These are phyloP conservation scores for Coniochaeta ligniaria DNA, from an alignment of 2,329 filamentous ascomycete genomes.

Conservation along the genomic window DNA sequence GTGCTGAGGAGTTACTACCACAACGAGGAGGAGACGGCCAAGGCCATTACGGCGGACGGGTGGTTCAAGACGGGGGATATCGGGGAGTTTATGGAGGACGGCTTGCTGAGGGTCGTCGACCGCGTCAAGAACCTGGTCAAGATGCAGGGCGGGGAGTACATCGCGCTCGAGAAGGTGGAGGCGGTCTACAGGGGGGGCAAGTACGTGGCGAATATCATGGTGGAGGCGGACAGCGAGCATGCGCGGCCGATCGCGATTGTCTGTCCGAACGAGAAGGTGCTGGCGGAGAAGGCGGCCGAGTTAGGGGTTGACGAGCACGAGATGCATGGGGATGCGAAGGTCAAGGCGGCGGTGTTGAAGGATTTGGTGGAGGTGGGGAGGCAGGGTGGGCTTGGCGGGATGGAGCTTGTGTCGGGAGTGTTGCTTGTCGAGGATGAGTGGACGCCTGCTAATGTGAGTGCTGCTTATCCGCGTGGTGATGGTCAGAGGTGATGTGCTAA, in stretches of 20 bases:
- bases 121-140: conserved; percentile 98
- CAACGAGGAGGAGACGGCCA: conserved; percentile 77
- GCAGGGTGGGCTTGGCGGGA: conserved; percentile 57
- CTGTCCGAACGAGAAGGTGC: conserved; percentile 56
- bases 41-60: conserved; percentile 71
- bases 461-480: not conserved
- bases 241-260: conserved; percentile 79
- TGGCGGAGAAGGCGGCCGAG: conserved; percentile 48
- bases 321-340: conserved; percentile 59
- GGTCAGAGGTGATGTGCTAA: conserved; percentile 5
- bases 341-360: conserved; percentile 55
- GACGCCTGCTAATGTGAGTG: conserved; percentile 75
- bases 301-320: conserved; percentile 49
- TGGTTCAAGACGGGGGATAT: conserved; percentile 99
- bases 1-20: conserved; percentile 77
- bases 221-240: conserved; percentile 71
- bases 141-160: conserved; percentile 91
- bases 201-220: conserved; percentile 80
- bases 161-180: conserved; percentile 93
- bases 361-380: conserved; percentile 60
- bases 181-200: conserved; percentile 76
- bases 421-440: conserved; percentile 81
- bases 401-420: conserved; percentile 71
- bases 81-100: conserved; percentile 75
- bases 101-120: conserved; percentile 83